Base-by-base conservation (phyloP, 2,329 filamentous ascomycete genomes). In the Curvularia spicifera region DNA sequence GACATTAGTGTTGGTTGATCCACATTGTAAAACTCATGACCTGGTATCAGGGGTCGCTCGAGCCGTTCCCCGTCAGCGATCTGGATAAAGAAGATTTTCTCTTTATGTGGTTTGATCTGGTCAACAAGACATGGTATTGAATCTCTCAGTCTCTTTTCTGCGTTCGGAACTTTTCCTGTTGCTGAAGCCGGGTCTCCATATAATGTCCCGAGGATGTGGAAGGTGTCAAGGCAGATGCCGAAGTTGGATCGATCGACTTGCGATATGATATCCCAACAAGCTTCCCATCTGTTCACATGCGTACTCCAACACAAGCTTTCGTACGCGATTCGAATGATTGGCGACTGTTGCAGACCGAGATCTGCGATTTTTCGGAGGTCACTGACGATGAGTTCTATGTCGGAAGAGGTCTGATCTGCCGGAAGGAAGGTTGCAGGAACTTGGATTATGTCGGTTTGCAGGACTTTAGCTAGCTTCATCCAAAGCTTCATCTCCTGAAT, bases 231-330 rank as follows among this genome's bases (percentile, higher is more conserved):
- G 70, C 89, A 92, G 40, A 92, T 79, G 7, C 90, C 90, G 70
- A 93, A 91, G 75, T 93, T 93, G 8, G 83, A 76, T 7, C 89
- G 77, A 72, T 91, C 81, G 28, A 93, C 89, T 2, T 78, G 78
- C 65, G 82, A 76, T 0, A 93, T 86, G 2, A 92, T 79, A 6
- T 88, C 84, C 88, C 89, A 94, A 63, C 84, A 86, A 10, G 80
- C 78, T 71, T 93, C 89, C 91, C 91, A 94, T 0, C 82, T 87
- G 70, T 91, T 83, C 57, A 88, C 80, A 51, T 86, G 82, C 0
- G 89, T 91, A 9, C 89, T 89, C 85, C 88, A 94, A 65, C 84
- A 87, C 3, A 94, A 79, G 8, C 85, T 85, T 75, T 95, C 91
- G 73, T 91, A 93, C 0, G 87, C 88, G 67, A 91, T 91, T 8